Evolutionary conservation across 768 basidiomycete genomes (phyloP), one percentile per base, ranked within the genome.

Genomic region (Dentipellis fragilis): DNA sequence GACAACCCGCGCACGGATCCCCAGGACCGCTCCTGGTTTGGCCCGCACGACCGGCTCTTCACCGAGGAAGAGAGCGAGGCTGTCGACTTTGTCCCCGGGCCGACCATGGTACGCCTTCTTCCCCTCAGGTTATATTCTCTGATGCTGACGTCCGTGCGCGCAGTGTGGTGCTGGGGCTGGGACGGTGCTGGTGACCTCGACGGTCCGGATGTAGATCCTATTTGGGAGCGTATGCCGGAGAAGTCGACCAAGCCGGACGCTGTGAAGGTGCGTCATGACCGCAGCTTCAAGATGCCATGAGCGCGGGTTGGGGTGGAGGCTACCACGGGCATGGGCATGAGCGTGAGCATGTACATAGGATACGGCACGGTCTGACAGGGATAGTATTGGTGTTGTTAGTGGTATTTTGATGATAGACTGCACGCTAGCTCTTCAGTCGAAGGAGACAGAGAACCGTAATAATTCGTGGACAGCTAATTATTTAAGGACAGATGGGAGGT

Each of bases 81-180:
- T 4, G 68, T 98, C 39, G 75, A 81, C 2, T 98, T 98, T 71
- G 67, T 73, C 17, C 75, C 85, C 2, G 93, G 94, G 16, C 95
- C 14, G 80, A 85, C 56, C 79, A 91, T 61, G 95, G 94, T 97
- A 53, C 55, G 89, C 80, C 36, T 36, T 21, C 17, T 17, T 51
- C 29, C 0, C 29, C 10, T 36, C 52, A 19, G 12, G n/a, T n/a
- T 19, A 45, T 7, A 19, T 19, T n/a, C 6, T 29, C 29, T 19
- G 42, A 16, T 38, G 39, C 37, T 37, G 11, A 52, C 39, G 17
- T 9, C 17, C 6, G 3, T 39, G 36, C 47, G 10, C 49, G 40
- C 64, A 96, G 95, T 98, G 11, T 97, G 95, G 95, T 98, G 95
- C 67, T 97, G 95, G 95, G 95, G 95, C 17, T 99, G 95, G 95